These are phyloP conservation scores for Ammopiptanthus mongolicus DNA, from an alignment of 306 rosid genomes.

Conservation along the genomic window DNA sequence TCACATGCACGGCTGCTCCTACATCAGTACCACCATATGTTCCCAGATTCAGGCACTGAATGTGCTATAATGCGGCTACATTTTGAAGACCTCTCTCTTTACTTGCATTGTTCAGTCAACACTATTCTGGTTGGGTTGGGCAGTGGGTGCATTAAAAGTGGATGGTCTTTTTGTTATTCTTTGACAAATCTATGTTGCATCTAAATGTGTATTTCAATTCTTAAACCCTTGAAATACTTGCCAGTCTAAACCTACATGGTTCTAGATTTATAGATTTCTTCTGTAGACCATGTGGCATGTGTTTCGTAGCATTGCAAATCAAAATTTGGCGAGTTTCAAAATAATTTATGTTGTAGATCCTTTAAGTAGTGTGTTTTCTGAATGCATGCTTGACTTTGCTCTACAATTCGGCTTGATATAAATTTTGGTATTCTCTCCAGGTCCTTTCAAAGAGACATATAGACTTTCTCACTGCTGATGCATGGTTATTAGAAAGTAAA, in stretches of 20 bases:
- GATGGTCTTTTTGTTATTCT: neutral
- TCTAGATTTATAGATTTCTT: neutral
- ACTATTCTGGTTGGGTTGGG: neutral
- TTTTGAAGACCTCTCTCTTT: neutral
- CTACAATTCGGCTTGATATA: conserved; percentile 14
- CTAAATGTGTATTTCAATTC: neutral
- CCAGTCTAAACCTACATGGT: neutral
- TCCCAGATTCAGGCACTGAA: neutral
- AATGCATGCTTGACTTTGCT: conserved; percentile 1
- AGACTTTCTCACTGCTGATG: conserved; percentile 62
- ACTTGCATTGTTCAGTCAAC: neutral
- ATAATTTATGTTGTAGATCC: neutral
- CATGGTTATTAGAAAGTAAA: conserved; percentile 69
- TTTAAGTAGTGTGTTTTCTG: neutral
- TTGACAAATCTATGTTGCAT: neutral
- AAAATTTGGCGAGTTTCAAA: neutral
- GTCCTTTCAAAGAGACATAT: conserved; percentile 80
- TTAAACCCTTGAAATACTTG: neutral
- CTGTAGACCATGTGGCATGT: neutral
- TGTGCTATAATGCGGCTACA: neutral
- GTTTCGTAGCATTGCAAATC: neutral
- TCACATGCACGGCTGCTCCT: neutral
- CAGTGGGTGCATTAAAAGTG: neutral
- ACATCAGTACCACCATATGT: neutral
- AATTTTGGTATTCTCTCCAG: conserved; percentile 36